Percentiles rank a stretch among this genome's conserved stretches.
phyloP scores from a whole-genome alignment of 75 land plant species.

The Larix kaempferi region DNA sequence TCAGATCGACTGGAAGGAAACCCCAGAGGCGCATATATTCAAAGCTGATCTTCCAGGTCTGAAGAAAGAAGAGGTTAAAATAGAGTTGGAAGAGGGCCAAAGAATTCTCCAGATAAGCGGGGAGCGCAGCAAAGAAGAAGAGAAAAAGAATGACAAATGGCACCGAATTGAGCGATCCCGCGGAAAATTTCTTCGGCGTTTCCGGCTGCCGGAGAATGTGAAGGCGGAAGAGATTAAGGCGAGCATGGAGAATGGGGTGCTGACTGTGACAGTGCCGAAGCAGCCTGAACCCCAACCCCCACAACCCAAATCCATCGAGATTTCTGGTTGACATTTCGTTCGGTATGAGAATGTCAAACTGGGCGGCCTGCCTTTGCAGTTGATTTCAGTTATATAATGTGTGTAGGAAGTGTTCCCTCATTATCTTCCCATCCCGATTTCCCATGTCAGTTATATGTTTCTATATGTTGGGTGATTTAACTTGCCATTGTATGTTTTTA shows the following conservation, averaged over 20 bases:
- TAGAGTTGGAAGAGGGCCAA: conserved; percentile 16
- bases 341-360: not conserved
- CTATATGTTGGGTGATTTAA: too few relatives aligned
- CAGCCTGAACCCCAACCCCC: not conserved
- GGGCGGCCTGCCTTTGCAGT: too few relatives aligned
- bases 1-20: conserved; percentile 47
- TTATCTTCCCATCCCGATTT: too few relatives aligned
- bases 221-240: conserved; percentile 24
- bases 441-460: too few relatives aligned
- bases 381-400: too few relatives aligned
- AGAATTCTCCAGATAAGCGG: conserved; percentile 19
- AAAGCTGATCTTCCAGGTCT: conserved; percentile 46
- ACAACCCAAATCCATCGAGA: conserved; percentile 9
- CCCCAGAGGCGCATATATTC: conserved; percentile 43
- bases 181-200: conserved; percentile 18
- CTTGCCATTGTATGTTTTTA: too few relatives aligned
- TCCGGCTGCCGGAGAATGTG: conserved; percentile 26
- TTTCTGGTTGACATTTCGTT: not conserved
- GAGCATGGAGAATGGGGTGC: conserved; percentile 33
- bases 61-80: conserved; percentile 16
- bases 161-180: conserved; percentile 14
- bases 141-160: conserved; percentile 10
- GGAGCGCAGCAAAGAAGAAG: conserved; percentile 18
- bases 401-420: too few relatives aligned
- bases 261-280: conserved; percentile 30